Evolutionary conservation across 306 rosid genomes (phyloP), one percentile per base, ranked within the genome.

Genomic region (Luffa aegyptiaca): DNA sequence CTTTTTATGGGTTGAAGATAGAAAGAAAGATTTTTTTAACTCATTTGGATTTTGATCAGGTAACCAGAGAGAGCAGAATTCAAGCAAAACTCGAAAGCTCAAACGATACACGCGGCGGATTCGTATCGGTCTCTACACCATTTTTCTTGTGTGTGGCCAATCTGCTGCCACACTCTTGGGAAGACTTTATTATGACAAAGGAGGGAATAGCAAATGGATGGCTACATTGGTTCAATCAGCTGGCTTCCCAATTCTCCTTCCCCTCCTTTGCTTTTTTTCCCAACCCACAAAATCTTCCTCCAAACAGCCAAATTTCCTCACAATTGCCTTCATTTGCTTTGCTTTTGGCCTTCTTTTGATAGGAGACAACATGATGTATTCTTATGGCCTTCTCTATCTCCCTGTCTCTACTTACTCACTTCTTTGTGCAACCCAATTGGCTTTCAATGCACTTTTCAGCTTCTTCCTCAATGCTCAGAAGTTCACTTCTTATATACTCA

Each of bases 181-280:
- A 78, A 71, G 88, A 52, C 78, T 90, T 48, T 90, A 90, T 68
- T 88, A 82, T 83, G 92, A 87, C 51, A 78, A 84, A 37, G 90
- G 92, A 65, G 94, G 92, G 75, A 83, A 85, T 12, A 90, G 94
- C 80, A 87, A 86, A 88, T 90, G 94, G 92, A 87, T 88, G 88
- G 85, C 89, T 55, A 87, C 94, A 26, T 83, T 90, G 21, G 92
- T 87, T 87, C 90, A 90, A 83, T 86, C 94, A 42, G 89, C 84
- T 26, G 94, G 92, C 64, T 90, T 90, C 76, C 94, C 92, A 10
- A 1, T 90, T 78, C 78, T 90, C 33, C 4, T 85, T 78, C 92
- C 94, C 8, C 71, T 88, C 44, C 73, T 80, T 31, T 81, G 76
- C 13, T 66, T 76, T 80, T 88, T 81, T 76, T 5, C 59, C 48